Base-by-base conservation (phyloP, 805 yeast species). In the Naumovozyma castellii region DNA sequence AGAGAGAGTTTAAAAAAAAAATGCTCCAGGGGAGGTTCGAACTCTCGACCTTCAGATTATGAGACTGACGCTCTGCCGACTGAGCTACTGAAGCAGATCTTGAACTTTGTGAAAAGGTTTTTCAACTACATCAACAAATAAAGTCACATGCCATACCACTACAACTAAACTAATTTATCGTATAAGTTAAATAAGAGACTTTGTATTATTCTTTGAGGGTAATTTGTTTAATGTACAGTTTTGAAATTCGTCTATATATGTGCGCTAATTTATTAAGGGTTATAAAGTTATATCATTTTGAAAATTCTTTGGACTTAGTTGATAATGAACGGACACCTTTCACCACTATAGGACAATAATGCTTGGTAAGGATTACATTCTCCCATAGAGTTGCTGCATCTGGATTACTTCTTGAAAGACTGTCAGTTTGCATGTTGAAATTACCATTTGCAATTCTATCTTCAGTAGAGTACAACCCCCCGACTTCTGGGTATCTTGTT, bases 371-470 rank as follows among this genome's bases (percentile, higher is more conserved):
- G 32, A 90, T 61, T 4, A 79, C 79, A 38, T 78, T 76, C 55
- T 92, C 98, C 95, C 95, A 92, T 28, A 90, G 63, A 0, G 87
- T 81, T 1, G 97, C 94, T 14, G 90, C 92, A 33, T 81, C 90
- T 2, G 94, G 74, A 54, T 92, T 88, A 49, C 84, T 68, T 56
- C 90, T 76, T 48, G 81, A 84, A 17, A 84, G 76, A 35, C 75
- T 78, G 39, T 73, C 74, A 10, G 72, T 72, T 36, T 78, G 86
- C 48, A 80, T 68, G 19, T 76, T 74, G 54, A 81, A 82, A 12
- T 70, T 68, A 36, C 96, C 97, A 43, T 90, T 87, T 31, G 78
- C 77, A 32, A 92, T 74, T 48, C 92, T 72, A 56, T 92, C 98
- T 36, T 87, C 95, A 1, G 96, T 84, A 17, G 85, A 77, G 64